Evolutionary conservation across 2,329 filamentous ascomycete genomes (phyloP).

Genomic region (Sporothrix pallida): DNA sequence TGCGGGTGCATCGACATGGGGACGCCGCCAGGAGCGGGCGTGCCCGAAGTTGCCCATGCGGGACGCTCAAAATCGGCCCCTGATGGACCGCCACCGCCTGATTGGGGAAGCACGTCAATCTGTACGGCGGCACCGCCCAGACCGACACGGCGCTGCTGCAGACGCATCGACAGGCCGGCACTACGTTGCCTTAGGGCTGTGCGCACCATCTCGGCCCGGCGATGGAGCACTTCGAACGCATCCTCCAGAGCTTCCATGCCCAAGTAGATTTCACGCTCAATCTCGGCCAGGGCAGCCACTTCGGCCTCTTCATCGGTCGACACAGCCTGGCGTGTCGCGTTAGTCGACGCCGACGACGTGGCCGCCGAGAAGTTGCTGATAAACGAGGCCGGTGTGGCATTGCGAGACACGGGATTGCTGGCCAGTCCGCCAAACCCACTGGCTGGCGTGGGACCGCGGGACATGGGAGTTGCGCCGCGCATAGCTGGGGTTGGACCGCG

Average conservation of each 20-base stretch:
- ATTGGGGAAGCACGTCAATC: constrained; percentile 61
- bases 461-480: constrained; percentile 44
- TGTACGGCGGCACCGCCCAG: constrained; percentile 45
- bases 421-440: constrained; percentile 44
- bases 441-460: constrained; percentile 49
- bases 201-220: constrained; percentile 80
- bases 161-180: constrained; percentile 72
- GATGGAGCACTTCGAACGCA: constrained; percentile 89
- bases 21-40: constrained; percentile 37
- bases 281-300: constrained; percentile 85
- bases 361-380: constrained; percentile 52
- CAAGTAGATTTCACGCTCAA: constrained; percentile 89
- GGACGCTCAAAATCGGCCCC: constrained; percentile 53
- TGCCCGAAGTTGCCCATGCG: constrained; percentile 48
- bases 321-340: constrained; percentile 63
- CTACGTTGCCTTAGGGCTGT: constrained; percentile 79
- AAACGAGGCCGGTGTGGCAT: constrained; percentile 57
- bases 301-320: constrained; percentile 94
- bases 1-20: constrained; percentile 29
- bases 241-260: constrained; percentile 96
- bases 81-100: constrained; percentile 42
- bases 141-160: constrained; percentile 60
- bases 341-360: constrained; percentile 54
- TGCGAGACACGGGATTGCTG: constrained; percentile 58
- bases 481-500: constrained; percentile 60